These are phyloP conservation scores for Poteriospumella lacustris DNA, from an alignment of 108 stramenopile genomes.

Conservation along the genomic window DNA sequence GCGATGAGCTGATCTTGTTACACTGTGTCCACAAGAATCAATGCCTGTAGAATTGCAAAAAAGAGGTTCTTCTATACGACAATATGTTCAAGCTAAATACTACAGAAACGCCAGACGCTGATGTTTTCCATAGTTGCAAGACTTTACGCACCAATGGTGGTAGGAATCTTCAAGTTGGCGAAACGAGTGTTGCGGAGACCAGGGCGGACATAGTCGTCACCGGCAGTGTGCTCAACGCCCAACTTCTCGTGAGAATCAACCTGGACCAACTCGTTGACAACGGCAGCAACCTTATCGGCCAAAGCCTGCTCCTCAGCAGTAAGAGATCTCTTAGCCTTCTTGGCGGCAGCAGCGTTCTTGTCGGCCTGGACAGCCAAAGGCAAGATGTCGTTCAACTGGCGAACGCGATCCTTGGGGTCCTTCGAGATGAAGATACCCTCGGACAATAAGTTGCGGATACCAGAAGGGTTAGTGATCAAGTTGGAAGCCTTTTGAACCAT, in stretches of 20 bases:
- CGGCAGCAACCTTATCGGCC: slow-evolving; percentile 84
- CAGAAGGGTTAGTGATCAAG: slow-evolving; percentile 65
- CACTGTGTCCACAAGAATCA: too few species aligned
- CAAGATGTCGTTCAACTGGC: slow-evolving; percentile 76
- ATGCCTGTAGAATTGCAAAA: too few species aligned
- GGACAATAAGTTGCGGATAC: slow-evolving; percentile 59
- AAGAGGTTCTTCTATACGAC: too few species aligned
- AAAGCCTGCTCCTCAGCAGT: slow-evolving; percentile 77
- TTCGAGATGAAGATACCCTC: slow-evolving; percentile 75
- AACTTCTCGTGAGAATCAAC: slow-evolving; percentile 56
- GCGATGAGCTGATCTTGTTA: too few species aligned
- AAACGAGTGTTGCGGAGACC: not conserved
- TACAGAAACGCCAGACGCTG: too few species aligned
- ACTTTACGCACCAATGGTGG: not conserved
- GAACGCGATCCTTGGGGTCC: slow-evolving; percentile 54
- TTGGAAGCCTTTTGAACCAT: slow-evolving; percentile 85
- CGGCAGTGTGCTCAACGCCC: not conserved
- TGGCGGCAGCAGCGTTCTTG: slow-evolving; percentile 70
- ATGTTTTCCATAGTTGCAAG: not conserved
- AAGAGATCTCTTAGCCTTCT: slow-evolving; percentile 82
- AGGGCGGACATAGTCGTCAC: not conserved
- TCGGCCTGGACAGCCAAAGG: slow-evolving; percentile 87
- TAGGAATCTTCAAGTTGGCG: not conserved
- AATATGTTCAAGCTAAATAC: too few species aligned
- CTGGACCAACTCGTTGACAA: slow-evolving; percentile 90